Evolutionary conservation across 2,329 filamentous ascomycete genomes (phyloP).

Genomic region (Microdochium paspali): DNA sequence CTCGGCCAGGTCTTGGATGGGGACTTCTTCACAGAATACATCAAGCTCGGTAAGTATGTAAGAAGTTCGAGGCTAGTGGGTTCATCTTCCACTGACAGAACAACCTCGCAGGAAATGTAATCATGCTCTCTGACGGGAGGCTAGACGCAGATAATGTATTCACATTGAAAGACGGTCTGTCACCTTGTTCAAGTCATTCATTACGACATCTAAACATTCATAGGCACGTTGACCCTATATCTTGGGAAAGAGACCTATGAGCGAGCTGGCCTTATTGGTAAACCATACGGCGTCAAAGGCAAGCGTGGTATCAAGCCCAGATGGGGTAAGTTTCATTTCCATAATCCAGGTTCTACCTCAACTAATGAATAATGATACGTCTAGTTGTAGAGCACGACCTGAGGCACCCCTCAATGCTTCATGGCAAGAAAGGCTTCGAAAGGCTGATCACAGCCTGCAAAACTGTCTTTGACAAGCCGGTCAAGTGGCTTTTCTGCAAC

Average conservation of each 20-base stretch:
- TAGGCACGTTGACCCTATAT: conserved; percentile 62
- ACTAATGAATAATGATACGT: conserved; percentile 14
- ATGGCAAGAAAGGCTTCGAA: conserved; percentile 76
- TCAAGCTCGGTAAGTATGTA: conserved; percentile 61
- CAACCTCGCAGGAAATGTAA: conserved; percentile 53
- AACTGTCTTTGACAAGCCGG: conserved; percentile 58
- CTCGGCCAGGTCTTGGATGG: conserved; percentile 62
- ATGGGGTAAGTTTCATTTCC: conserved; percentile 49
- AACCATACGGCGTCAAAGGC: conserved; percentile 50
- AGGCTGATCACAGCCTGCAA: conserved; percentile 69
- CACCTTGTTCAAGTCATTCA: not conserved
- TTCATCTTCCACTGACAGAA: not conserved
- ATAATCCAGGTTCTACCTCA: not conserved
- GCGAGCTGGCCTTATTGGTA: conserved; percentile 68
- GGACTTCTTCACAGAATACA: conserved; percentile 74
- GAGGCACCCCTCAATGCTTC: conserved; percentile 63
- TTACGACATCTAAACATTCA: not conserved
- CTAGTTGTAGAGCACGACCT: conserved; percentile 72
- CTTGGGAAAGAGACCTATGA: conserved; percentile 79
- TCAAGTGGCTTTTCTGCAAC: conserved; percentile 74
- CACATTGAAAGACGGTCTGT: conserved; percentile 56
- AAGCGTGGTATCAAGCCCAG: conserved; percentile 53
- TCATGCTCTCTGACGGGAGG: conserved; percentile 77
- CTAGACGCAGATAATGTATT: conserved; percentile 64
- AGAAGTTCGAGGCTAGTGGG: too few species aligned